Conservation (phyloP, 1,284 basidiomycete species). For the Apiotrichum mycotoxinovorans region DNA sequence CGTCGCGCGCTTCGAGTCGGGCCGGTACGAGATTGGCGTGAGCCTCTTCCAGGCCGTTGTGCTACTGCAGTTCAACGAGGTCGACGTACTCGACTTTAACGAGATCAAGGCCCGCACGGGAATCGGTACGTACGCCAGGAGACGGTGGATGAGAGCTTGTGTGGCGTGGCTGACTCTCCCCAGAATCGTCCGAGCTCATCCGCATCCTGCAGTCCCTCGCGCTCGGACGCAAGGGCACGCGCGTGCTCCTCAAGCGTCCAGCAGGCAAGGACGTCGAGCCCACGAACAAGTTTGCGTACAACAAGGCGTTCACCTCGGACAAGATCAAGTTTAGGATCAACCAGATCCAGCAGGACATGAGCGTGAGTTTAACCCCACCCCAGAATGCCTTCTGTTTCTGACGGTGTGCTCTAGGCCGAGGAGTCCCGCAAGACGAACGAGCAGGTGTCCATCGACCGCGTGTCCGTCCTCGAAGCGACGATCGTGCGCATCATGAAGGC, state of each 20-base stretch:
- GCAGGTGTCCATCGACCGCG: constrained; percentile 80
- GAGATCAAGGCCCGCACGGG: constrained; percentile 68
- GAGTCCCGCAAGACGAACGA: constrained; percentile 79
- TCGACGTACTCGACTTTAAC: constrained; percentile 56
- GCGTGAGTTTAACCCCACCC: not conserved
- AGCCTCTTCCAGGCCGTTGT: constrained; percentile 86
- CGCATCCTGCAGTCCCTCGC: constrained; percentile 88
- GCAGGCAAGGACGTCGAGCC: constrained; percentile 73
- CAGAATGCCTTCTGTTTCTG: too few species aligned
- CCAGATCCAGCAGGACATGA: constrained; percentile 87
- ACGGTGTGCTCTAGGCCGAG: constrained; percentile 59
- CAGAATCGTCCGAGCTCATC: constrained; percentile 71
- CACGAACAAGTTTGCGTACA: constrained; percentile 74
- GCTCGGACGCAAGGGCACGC: constrained; percentile 71
- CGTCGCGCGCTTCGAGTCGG: constrained; percentile 63
- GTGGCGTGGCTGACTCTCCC: not conserved
- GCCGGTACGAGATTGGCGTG: constrained; percentile 81
- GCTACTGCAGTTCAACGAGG: constrained; percentile 84
- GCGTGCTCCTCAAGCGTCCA: constrained; percentile 78
- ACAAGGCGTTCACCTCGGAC: constrained; percentile 76
- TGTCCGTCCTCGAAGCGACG: constrained; percentile 81
- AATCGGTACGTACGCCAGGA: constrained; percentile 60
- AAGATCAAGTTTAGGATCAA: constrained; percentile 85
- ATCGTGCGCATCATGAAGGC: constrained; percentile 95
- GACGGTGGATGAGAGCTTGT: not conserved